These are phyloP conservation scores for Lentinula novae-zelandiae DNA, from an alignment of 1,284 basidiomycete genomes.

Conservation along the genomic window DNA sequence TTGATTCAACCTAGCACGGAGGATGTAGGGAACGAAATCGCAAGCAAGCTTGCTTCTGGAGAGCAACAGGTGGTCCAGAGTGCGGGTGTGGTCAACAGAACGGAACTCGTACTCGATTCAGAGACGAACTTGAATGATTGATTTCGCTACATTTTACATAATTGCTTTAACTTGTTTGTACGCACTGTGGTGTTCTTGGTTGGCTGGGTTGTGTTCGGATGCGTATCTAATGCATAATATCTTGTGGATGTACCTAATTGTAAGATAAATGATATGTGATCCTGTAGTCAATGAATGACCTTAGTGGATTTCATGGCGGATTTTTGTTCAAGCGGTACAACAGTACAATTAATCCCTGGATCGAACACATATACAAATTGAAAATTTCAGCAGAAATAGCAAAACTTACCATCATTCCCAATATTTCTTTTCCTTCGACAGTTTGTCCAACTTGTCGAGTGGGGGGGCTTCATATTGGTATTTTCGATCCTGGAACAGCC, in stretches of 20 bases:
- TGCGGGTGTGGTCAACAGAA: neutral
- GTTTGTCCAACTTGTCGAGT: neutral
- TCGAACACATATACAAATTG: neutral
- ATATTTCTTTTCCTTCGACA: neutral
- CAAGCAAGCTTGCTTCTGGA: neutral
- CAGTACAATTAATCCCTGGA: neutral
- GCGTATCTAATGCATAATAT: neutral
- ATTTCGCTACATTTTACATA: neutral
- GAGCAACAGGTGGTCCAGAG: neutral
- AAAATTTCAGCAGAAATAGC: neutral
- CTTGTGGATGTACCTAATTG: neutral
- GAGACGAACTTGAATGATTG: neutral
- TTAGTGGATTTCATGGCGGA: too few species aligned
- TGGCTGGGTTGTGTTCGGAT: neutral
- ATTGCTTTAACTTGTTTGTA: neutral
- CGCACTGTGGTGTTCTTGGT: neutral
- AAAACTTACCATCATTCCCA: constrained; percentile 1
- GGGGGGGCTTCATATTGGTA: neutral
- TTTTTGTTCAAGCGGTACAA: too few species aligned
- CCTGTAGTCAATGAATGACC: too few species aligned
- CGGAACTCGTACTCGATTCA: neutral
- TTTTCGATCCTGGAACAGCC: neutral
- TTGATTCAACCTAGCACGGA: neutral
- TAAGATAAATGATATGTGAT: neutral
- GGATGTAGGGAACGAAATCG: neutral